These are phyloP conservation scores for Raphanus raphanistrum DNA, from an alignment of 345 rosid species.

Conservation along the genomic window DNA sequence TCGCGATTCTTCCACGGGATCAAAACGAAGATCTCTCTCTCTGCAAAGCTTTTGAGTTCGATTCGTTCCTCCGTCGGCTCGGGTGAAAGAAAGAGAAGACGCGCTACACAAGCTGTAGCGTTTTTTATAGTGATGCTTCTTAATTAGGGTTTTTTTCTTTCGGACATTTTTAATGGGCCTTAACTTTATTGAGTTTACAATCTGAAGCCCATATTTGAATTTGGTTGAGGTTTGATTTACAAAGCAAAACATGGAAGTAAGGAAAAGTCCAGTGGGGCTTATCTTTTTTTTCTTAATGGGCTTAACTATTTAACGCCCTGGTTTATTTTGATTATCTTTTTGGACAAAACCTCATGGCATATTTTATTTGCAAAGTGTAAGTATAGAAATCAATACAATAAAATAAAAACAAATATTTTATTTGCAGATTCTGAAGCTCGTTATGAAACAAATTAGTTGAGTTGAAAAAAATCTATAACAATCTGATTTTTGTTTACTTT, in stretches of 20 bases:
- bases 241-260: neutral
- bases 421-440: neutral
- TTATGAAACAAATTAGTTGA: neutral
- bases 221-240: neutral
- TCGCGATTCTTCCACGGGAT: slow-evolving; percentile 15
- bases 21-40: slow-evolving; percentile 16
- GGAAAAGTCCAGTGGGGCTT: neutral
- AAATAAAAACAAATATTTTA: neutral
- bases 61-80: slow-evolving; percentile 36
- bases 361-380: no score
- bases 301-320: neutral
- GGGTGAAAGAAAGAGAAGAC: slow-evolving; percentile 3
- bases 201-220: neutral
- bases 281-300: no score
- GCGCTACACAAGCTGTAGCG: neutral
- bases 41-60: slow-evolving; percentile 8
- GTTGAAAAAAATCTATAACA: neutral
- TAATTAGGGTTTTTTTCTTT: slow-evolving; percentile 29
- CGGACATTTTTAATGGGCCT: slow-evolving; percentile 19
- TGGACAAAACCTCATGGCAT: neutral
- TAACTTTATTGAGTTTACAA: neutral
- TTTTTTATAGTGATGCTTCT: slow-evolving; percentile 11
- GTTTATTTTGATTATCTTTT: neutral
- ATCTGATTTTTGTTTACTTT: neutral
- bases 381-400: no score